Evolutionary conservation across 306 rosid species (phyloP), one percentile per base, ranked within the genome.

Genomic region (Trifolium dubium): DNA sequence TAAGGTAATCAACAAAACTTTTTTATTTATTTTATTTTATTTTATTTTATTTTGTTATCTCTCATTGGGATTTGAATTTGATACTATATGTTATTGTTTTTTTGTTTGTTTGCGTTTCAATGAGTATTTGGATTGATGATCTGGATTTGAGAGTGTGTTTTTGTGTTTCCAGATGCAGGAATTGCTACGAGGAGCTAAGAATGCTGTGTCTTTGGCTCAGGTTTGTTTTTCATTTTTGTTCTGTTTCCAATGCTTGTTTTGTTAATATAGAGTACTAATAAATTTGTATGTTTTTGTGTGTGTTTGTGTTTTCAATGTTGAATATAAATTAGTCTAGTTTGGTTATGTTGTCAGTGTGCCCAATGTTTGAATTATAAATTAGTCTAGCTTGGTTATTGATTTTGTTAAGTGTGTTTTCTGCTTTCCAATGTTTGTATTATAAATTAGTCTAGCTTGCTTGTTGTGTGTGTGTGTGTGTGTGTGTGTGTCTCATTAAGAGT

Each of bases 161-260:
- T 55, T 71, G 65, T 74, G 30, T 72, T 77, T 67, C 62, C 64
- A 82, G 85, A 82, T 82, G 85, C 85, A 77, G 82, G 64, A 82
- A 77, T 23, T 82, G 67, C 72, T 82, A 15, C 76, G 72, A 73
- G 85, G 85, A 60, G 61, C 79, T 65, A 77, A 51, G 79, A 67
- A 82, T 82, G 47, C 64, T 13, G 73, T 77, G 49, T 82, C 85
- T 72, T 77, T 82, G 76, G 85, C 85, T 37, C 85, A 82, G 82
- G 85, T 82, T 2, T 49, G 65, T 67, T 18, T 64, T 32, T 17
- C 37, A 29, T 6, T 51, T 9, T 43, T 67, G 6, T 59, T 55
- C 32, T 69, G 43, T 65, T 66, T 71, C 40, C 78, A 40, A 71
- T 76, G 66, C 12, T 59, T 71, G 34, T 72, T 59, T 77, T 46